Evolutionary conservation across 2,329 filamentous ascomycete species (phyloP).

Genomic region (Zymoseptoria brevis): DNA sequence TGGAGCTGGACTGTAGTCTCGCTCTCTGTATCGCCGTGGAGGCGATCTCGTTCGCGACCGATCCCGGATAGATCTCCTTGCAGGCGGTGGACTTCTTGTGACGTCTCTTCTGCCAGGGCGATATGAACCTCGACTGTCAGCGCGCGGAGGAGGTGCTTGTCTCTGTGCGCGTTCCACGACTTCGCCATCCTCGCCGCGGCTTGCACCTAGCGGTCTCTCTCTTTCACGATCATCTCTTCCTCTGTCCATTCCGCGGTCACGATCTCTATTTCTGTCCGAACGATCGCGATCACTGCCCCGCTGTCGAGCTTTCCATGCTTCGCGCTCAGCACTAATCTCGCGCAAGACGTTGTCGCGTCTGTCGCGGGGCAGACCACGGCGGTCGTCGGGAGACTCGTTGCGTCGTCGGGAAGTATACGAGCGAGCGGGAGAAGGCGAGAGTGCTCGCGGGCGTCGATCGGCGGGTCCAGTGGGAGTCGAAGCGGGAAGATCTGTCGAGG

Average conservation of each 20-base stretch:
- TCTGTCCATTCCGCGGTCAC: conserved; percentile 25
- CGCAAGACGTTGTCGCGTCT: conserved; percentile 22
- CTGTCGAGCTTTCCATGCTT: conserved; percentile 26
- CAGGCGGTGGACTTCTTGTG: conserved; percentile 4
- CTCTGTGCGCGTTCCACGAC: conserved; percentile 20
- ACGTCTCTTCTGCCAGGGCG: conserved; percentile 8
- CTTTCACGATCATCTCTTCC: conserved; percentile 31
- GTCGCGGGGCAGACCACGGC: conserved; percentile 14
- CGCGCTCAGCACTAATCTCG: conserved; percentile 27
- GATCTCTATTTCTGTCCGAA: conserved; percentile 15
- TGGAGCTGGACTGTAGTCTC: conserved; percentile 4
- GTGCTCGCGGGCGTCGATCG: conserved; percentile 13
- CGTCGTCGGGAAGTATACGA: conserved; percentile 20
- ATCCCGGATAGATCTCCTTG: not conserved
- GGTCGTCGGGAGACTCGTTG: conserved; percentile 20
- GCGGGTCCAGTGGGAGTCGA: conserved; percentile 12
- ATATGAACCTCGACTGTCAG: conserved; percentile 12
- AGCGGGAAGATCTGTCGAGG: conserved; percentile 9
- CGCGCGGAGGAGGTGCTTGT: conserved; percentile 8
- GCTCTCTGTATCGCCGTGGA: conserved; percentile 12
- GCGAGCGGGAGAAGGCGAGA: conserved; percentile 24
- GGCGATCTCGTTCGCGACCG: conserved; percentile 17
- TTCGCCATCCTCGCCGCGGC: conserved; percentile 24
- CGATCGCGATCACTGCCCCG: conserved; percentile 19
- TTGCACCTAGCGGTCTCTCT: not conserved